Evolutionary conservation across 2,329 filamentous ascomycete species (phyloP), one percentile per base, ranked within the genome.

Genomic region (Tolypocladium sp.): DNA sequence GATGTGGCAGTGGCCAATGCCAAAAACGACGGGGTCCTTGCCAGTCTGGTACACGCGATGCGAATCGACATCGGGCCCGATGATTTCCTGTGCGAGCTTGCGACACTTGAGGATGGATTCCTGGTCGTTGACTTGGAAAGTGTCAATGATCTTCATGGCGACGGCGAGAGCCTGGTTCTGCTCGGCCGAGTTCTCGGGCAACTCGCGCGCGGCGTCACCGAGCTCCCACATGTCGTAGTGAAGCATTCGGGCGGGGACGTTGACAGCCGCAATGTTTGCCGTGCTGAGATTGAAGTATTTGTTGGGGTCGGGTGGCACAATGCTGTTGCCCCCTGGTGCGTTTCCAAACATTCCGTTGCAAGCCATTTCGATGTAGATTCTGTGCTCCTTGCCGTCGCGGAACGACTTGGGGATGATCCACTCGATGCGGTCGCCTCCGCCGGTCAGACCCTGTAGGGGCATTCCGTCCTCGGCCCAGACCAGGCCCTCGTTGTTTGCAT

Each of bases 281-380:
- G 86, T 87, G 62, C 78, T 76, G 58, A 99, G 81, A 59, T 81
- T 82, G 72, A 89, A 99, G 70, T 89, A 90, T 67, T 82, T 89
- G 77, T 97, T 85, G n/a, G 90, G 89, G 61, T 89, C 81, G 0
- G 94, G 94, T 17, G 94, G 92, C 71, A 96, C 90, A 65, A 97
- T 97, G 38, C 82, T 85, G 52, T 95, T 91, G 33, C 91, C 91
- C 25, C 88, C 88, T 0, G 88, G 82, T 0, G 92, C 89, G 71
- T 96, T 96, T 66, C 94, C 94, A 76, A 97, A 97, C 92, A 97
- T 97, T 73, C 88, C 87, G 73, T 99, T 99, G 76, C 94, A 97
- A 25, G 94, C 94, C 90, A 97, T 96, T 77, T 99, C 94, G 64
- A 99, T 88, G 73, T 97, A 99, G 67, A 99, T 90, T 22, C 82